Base-by-base conservation (phyloP, 2,329 filamentous ascomycete species). In the Grosmannia penicillata region DNA sequence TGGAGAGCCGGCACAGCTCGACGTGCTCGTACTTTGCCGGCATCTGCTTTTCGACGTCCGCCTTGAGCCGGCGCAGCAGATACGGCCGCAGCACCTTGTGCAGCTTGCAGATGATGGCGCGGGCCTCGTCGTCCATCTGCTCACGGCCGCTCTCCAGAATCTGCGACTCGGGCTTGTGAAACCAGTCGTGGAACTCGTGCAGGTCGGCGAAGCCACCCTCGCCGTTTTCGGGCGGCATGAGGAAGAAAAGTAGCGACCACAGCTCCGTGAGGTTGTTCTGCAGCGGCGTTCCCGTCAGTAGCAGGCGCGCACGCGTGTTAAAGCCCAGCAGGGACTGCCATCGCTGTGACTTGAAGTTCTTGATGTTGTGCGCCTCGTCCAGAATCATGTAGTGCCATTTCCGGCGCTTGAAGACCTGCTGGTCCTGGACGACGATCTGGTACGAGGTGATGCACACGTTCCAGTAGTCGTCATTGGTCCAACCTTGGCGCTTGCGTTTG, bases 11-110 rank as follows among this genome's bases (percentile, higher is more conserved):
- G 57, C 91, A 98, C 52, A 93, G 87, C 46, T 96, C 83, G 17
- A 98, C 86, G 52, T 95, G 87, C 56, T 98, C 93, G 53, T 94
- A 94, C 56, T 98, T 98, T 44, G 76, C 87, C 0, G 93, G 91
- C 83, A 98, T 94, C 55, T 98, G 91, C 61, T 96, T 95, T 61
- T 98, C 93, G 6, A 98, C 91, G 53, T 98, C 91, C 32, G 85
- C 82, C 60, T 98, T 98, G 41, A 98, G 64, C 40, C 91, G 77
- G 37, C 91, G 78, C 7, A 98, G 68, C 10, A 98, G 70, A 52
- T 95, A 96, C 0, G 91, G 91, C 2, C 93, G 77, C 9, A 98
- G 67, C 18, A 96, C 85, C 48, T 93, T 86, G 61, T 98, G 93
- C 5, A 98, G 71, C 55, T 96, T 93, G 33, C 78, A 77, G 46